Conservation (phyloP, 1,284 basidiomycete genomes). For the Malassezia brasiliensis region DNA sequence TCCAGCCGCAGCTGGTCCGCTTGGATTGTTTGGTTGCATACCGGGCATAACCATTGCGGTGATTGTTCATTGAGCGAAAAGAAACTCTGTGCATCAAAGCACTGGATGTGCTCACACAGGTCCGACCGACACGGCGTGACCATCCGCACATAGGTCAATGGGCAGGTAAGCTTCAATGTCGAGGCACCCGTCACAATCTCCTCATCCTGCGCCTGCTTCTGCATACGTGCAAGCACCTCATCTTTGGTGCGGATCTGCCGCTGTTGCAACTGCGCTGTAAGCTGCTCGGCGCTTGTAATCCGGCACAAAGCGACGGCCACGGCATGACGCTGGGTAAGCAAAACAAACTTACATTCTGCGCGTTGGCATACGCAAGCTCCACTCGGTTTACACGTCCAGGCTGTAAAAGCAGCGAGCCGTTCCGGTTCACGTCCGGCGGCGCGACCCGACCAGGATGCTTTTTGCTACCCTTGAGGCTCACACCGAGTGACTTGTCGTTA, state of each 20-base stretch:
- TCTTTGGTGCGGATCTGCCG: constrained; percentile 29
- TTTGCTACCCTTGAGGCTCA: constrained; percentile 38
- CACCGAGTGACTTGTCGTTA: constrained; percentile 25
- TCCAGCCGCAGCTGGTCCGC: constrained; percentile 79
- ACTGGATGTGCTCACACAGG: constrained; percentile 79
- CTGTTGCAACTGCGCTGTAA: constrained; percentile 29
- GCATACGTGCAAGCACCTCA: constrained; percentile 32
- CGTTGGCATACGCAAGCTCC: constrained; percentile 35
- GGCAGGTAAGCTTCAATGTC: constrained; percentile 38
- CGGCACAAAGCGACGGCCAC: constrained; percentile 32
- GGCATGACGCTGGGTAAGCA: constrained; percentile 13
- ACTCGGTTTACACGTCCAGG: constrained; percentile 26
- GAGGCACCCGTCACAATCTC: constrained; percentile 41
- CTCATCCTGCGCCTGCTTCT: constrained; percentile 33
- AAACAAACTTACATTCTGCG: constrained; percentile 15
- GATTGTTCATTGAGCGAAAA: constrained; percentile 90
- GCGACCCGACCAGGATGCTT: constrained; percentile 36
- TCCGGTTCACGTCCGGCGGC: constrained; percentile 42
- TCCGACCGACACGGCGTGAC: constrained; percentile 72
- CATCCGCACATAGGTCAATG: constrained; percentile 79
- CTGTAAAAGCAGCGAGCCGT: constrained; percentile 18
- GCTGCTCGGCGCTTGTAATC: constrained; percentile 22
- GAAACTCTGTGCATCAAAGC: constrained; percentile 92
- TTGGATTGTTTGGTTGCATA: constrained; percentile 71
- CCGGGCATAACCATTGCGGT: constrained; percentile 92